These are phyloP conservation scores for Penicillium antarcticum DNA, from an alignment of 495 filamentous ascomycete genomes.

Conservation along the genomic window DNA sequence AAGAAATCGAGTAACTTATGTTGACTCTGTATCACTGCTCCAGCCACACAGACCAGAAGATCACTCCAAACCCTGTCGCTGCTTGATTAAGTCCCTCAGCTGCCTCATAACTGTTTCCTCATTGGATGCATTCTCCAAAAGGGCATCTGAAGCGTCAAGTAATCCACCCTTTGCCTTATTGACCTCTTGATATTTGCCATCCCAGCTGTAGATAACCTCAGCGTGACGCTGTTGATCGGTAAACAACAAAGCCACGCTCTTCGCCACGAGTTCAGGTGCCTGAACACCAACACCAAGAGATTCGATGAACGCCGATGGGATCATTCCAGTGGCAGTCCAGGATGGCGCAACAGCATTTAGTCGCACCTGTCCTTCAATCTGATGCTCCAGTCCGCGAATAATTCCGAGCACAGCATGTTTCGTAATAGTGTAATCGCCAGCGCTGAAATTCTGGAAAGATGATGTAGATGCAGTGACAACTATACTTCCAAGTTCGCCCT, in stretches of 20 bases:
- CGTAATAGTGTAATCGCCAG: slow-evolving; percentile 33
- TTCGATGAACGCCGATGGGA: slow-evolving; percentile 18
- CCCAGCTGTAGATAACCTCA: slow-evolving; percentile 37
- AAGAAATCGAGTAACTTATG: too few relatives aligned
- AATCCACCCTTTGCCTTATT: slow-evolving; percentile 31
- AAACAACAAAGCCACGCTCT: slow-evolving; percentile 34
- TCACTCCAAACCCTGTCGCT: too few relatives aligned
- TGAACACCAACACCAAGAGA: slow-evolving; percentile 27
- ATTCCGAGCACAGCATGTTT: slow-evolving; percentile 42
- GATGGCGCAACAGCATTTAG: slow-evolving; percentile 42
- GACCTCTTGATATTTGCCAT: slow-evolving; percentile 35
- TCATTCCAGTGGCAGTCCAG: slow-evolving; percentile 39
- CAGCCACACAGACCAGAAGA: too few relatives aligned
- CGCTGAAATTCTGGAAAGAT: slow-evolving; percentile 35
- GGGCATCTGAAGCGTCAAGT: slow-evolving; percentile 7
- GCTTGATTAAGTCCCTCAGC: background rate
- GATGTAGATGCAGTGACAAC: slow-evolving; percentile 37
- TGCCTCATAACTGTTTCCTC: slow-evolving; percentile 16
- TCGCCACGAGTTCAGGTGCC: slow-evolving; percentile 32
- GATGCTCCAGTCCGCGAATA: slow-evolving; percentile 23
- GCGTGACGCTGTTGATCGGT: slow-evolving; percentile 30
- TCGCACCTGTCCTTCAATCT: slow-evolving; percentile 20
- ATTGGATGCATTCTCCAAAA: slow-evolving; percentile 10
- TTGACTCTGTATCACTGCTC: background rate
- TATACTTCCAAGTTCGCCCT: slow-evolving; percentile 27